phyloP scores from a whole-genome alignment of 148 eudicot genomes.

The Silene conica region DNA sequence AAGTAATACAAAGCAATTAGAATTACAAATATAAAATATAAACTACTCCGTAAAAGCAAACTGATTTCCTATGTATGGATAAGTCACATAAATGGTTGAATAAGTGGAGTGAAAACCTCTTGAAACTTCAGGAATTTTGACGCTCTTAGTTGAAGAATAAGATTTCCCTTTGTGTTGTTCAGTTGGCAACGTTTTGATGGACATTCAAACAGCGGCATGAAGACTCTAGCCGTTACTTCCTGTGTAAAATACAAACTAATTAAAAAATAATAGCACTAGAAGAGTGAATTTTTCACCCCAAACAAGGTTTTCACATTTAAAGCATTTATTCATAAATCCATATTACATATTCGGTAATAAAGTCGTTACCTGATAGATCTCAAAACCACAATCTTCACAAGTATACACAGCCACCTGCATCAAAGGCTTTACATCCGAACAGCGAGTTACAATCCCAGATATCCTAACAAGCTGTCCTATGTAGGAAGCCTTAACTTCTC shows the following conservation, averaged over 20 bases:
- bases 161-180: constrained; percentile 81
- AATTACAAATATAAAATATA: neutral
- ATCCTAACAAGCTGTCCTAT: constrained; percentile 91
- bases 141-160: constrained; percentile 92
- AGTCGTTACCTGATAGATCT: constrained; percentile 82
- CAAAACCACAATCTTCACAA: constrained; percentile 97
- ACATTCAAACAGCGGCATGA: constrained; percentile 95
- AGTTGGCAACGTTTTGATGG: constrained; percentile 71
- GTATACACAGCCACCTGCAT: constrained; percentile 99
- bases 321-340: neutral
- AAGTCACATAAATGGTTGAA: neutral
- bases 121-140: constrained; percentile 95
- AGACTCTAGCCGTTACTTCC: constrained; percentile 96
- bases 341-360: neutral
- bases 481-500: constrained; percentile 92
- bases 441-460: constrained; percentile 95
- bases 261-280: constrained; percentile 3
- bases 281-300: neutral
- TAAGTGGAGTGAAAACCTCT: constrained; percentile 49
- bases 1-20: neutral
- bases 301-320: neutral
- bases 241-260: constrained; percentile 27
- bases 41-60: neutral
- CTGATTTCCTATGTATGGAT: neutral
- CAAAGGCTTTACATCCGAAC: constrained; percentile 96